Conservation (phyloP, 768 basidiomycete species). For the Tylopilus sp. region DNA sequence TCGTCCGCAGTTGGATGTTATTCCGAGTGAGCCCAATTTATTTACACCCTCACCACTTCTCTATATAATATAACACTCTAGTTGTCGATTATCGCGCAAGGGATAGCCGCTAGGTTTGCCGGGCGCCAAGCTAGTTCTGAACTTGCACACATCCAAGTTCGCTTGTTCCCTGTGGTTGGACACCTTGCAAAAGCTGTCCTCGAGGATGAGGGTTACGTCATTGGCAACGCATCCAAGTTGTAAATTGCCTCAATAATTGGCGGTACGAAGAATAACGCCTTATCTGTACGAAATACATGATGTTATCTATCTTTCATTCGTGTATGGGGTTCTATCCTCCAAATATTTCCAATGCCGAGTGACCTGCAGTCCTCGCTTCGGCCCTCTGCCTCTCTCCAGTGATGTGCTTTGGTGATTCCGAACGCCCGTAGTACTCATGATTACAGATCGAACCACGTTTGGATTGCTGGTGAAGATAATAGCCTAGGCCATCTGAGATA, state of each 20-base stretch:
- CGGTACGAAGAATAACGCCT: slow-evolving; percentile 7
- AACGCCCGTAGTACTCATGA: too few species aligned
- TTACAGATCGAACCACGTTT: too few species aligned
- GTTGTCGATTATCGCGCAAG: slow-evolving; percentile 82
- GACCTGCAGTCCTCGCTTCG: too few species aligned
- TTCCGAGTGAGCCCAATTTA: slow-evolving; percentile 54
- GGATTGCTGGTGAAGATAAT: too few species aligned
- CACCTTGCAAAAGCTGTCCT: slow-evolving; percentile 56
- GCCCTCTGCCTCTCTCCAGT: too few species aligned
- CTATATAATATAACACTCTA: slow-evolving; percentile 26
- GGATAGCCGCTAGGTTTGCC: slow-evolving; percentile 84
- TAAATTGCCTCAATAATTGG: slow-evolving; percentile 7
- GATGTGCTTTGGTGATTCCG: too few species aligned
- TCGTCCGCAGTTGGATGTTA: slow-evolving; percentile 82
- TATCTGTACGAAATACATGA: slow-evolving; percentile 20
- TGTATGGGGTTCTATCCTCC: slow-evolving; percentile 11
- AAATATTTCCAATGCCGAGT: slow-evolving; percentile 16
- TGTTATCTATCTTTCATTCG: slow-evolving; percentile 7
- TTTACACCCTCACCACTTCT: neutral
- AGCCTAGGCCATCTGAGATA: too few species aligned
- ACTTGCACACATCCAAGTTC: slow-evolving; percentile 46
- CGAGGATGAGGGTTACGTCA: slow-evolving; percentile 46
- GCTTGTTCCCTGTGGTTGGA: slow-evolving; percentile 60
- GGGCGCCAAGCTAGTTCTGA: slow-evolving; percentile 89
- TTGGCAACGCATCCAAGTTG: slow-evolving; percentile 25